Percentiles rank a stretch among this genome's conserved stretches.
Evolutionary conservation across 768 basidiomycete genomes (phyloP).

Genomic region (Cyathus striatus): DNA sequence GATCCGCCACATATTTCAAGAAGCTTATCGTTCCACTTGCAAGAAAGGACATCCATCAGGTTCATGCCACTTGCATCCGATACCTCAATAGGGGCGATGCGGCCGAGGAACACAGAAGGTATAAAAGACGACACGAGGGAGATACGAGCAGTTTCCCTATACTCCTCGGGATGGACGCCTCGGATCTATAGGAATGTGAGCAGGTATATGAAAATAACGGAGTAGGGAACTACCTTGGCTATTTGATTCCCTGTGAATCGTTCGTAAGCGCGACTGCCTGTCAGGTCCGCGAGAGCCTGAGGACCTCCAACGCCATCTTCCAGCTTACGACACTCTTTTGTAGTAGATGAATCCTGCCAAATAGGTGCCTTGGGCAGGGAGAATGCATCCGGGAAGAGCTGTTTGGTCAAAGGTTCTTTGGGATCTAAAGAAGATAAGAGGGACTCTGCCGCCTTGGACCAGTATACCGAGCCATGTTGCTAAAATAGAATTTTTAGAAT

Average conservation of each 20-base stretch:
- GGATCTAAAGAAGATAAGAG: slow-evolving; percentile 53
- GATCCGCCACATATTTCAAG: slow-evolving; percentile 66
- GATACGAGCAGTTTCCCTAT: slow-evolving; percentile 58
- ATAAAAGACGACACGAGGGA: slow-evolving; percentile 83
- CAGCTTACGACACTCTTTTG: slow-evolving; percentile 62
- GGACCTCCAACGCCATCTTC: slow-evolving; percentile 67
- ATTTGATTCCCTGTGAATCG: slow-evolving; percentile 89
- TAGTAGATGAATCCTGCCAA: slow-evolving; percentile 91
- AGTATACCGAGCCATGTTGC: slow-evolving; percentile 89
- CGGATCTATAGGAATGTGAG: slow-evolving; percentile 41
- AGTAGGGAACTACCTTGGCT: slow-evolving; percentile 38
- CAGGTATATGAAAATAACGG: background rate
- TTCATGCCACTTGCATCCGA: slow-evolving; percentile 92
- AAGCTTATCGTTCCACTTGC: slow-evolving; percentile 69
- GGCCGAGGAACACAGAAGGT: slow-evolving; percentile 75
- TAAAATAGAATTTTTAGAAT: slow-evolving; percentile 16
- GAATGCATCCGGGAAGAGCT: slow-evolving; percentile 63
- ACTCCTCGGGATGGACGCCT: slow-evolving; percentile 44
- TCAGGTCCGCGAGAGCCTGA: slow-evolving; percentile 65
- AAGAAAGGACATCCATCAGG: slow-evolving; percentile 69
- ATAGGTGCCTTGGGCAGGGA: slow-evolving; percentile 68
- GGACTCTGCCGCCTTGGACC: slow-evolving; percentile 52
- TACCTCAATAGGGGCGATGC: slow-evolving; percentile 77
- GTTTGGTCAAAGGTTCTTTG: slow-evolving; percentile 43
- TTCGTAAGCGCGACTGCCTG: slow-evolving; percentile 82